These are phyloP conservation scores for Coelastrella sp. DNA, from an alignment of 139 green algal genomes.

Conservation along the genomic window DNA sequence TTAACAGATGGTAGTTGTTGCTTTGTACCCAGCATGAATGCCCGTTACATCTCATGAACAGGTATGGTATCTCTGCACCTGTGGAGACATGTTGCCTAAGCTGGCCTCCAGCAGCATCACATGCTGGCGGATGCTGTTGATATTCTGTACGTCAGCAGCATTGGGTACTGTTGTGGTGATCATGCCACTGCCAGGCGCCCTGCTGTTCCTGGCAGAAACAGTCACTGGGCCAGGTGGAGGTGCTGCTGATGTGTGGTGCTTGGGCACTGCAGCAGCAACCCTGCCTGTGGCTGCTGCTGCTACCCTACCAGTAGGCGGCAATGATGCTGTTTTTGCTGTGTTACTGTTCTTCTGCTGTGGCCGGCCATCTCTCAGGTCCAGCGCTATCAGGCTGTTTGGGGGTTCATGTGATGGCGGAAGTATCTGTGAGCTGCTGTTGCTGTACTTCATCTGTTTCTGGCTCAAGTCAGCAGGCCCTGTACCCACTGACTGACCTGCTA, in stretches of 20 bases:
- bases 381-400: too few relatives aligned
- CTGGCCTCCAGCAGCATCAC: background rate
- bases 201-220: too few relatives aligned
- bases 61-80: background rate
- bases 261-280: background rate
- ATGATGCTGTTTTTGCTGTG: background rate
- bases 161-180: background rate
- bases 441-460: background rate
- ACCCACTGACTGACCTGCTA: background rate
- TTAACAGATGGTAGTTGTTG: too few relatives aligned
- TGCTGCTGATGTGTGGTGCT: too few relatives aligned
- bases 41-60: too few relatives aligned
- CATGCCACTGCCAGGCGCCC: too few relatives aligned
- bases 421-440: background rate
- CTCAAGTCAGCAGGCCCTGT: background rate
- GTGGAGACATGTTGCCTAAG: constrained; percentile 27
- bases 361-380: too few relatives aligned
- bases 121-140: constrained; percentile 3
- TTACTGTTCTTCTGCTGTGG: too few relatives aligned
- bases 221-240: too few relatives aligned
- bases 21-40: background rate
- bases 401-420: background rate
- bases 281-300: background rate
- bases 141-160: background rate
- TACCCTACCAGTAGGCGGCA: background rate